These are phyloP conservation scores for Starmerella khaoyaiensis DNA, from an alignment of 805 yeast genomes.

Conservation along the genomic window DNA sequence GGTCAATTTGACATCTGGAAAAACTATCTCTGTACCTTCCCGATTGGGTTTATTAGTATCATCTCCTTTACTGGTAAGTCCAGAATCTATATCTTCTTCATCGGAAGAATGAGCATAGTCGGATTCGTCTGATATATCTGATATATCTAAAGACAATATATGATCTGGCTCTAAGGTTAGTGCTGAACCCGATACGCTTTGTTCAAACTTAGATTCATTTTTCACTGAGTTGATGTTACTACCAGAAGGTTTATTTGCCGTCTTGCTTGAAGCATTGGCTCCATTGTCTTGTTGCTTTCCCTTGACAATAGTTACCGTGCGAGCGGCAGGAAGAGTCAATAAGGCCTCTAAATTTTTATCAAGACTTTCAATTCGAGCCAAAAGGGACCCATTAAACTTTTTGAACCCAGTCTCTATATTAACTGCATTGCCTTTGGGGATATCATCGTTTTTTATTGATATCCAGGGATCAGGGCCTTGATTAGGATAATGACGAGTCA, in stretches of 20 bases:
- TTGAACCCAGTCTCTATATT: slow-evolving; percentile 56
- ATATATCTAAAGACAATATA: slow-evolving; percentile 2
- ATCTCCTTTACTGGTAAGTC: slow-evolving; percentile 5
- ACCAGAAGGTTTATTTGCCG: not conserved
- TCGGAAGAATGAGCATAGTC: slow-evolving; percentile 20
- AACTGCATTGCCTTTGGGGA: slow-evolving; percentile 54
- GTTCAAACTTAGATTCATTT: not conserved
- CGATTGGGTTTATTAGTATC: slow-evolving; percentile 12
- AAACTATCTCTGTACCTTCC: slow-evolving; percentile 28
- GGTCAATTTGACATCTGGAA: slow-evolving; percentile 26
- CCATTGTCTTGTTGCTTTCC: not conserved
- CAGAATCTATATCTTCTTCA: slow-evolving; percentile 23
- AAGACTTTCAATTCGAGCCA: slow-evolving; percentile 42
- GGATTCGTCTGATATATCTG: slow-evolving; percentile 3
- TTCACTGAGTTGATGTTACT: not conserved
- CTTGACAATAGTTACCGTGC: slow-evolving; percentile 46
- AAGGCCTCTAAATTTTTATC: slow-evolving; percentile 48
- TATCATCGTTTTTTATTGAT: slow-evolving; percentile 46
- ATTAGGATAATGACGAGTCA: slow-evolving; percentile 47
- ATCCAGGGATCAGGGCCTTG: slow-evolving; percentile 13
- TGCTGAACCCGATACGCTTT: too few species aligned
- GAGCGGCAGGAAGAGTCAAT: slow-evolving; percentile 45
- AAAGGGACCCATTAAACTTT: slow-evolving; percentile 31
- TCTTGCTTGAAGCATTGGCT: not conserved
- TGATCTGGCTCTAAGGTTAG: not conserved